Conservation (phyloP, 768 basidiomycete species). For the Termitomyces sp. region DNA sequence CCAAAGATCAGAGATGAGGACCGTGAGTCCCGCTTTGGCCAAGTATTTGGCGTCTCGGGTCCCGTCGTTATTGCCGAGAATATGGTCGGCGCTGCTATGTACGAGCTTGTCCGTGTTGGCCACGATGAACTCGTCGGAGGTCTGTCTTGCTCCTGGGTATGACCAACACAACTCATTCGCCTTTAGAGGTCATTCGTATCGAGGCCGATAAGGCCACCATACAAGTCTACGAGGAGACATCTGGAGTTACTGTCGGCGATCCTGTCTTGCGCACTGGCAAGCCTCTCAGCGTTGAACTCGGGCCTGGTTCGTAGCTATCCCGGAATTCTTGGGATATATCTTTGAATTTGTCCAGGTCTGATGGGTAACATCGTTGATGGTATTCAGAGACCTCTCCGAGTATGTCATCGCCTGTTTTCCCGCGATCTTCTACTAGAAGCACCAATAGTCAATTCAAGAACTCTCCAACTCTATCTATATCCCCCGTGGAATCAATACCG, state of each 20-base stretch:
- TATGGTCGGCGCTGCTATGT: constrained; percentile 95
- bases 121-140: constrained; percentile 98
- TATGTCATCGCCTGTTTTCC: constrained; percentile 29
- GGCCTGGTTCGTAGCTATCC: constrained; percentile 63
- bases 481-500: constrained; percentile 97
- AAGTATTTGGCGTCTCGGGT: constrained; percentile 93
- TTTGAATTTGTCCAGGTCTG: constrained; percentile 50
- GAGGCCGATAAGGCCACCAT: constrained; percentile 98
- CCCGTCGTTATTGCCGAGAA: constrained; percentile 97
- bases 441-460: constrained; percentile 78
- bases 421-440: constrained; percentile 8
- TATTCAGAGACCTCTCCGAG: constrained; percentile 88
- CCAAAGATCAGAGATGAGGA: constrained; percentile 90
- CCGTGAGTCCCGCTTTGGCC: constrained; percentile 78
- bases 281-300: constrained; percentile 95
- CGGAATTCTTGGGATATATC: not conserved
- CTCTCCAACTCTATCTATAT: constrained; percentile 99
- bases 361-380: constrained; percentile 99
- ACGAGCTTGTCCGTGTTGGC: constrained; percentile 96
- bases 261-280: constrained; percentile 97
- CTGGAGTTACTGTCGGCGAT: constrained; percentile 97
- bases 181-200: constrained; percentile 95
- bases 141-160: constrained; percentile 26
- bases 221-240: constrained; percentile 99
- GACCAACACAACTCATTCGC: constrained; percentile 2